Evolutionary conservation across 306 rosid species (phyloP), one percentile per base, ranked within the genome.

Genomic region (Ammopiptanthus mongolicus): DNA sequence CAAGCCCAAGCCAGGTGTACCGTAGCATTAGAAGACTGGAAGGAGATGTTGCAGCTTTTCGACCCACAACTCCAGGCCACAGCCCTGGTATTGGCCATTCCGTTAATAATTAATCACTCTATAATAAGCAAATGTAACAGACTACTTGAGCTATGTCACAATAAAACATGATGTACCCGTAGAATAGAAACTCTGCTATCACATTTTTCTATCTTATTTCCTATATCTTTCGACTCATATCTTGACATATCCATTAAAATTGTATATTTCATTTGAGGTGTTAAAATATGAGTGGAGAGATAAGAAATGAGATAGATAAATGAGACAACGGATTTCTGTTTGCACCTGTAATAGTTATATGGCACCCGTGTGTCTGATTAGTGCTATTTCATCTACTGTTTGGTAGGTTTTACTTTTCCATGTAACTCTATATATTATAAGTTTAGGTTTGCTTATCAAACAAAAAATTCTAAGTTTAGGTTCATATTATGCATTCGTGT

Each of bases 1-100:
- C 53, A 6, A 71, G 71, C 22, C 73, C 72, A 41, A 61, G 71
- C 60, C 47, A 63, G 14, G 7, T 67, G 18, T 29, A 59, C 57
- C 79, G 21, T 29, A 18, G 50, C 58, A 25, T 18, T 14, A 73
- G 76, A 68, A 74, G 12, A 21, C 12, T 84, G 14, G 33, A 18
- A 6, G 90, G 84, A 21, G 67, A 63, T 71, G 87, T 70, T 8
- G 91, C 82, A 31, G 89, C 96, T 65, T 91, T 89, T 61, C 81
- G 96, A 53, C 91, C 96, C 8, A 89, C 93, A 5, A 74, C 76
- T 12, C 93, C 96, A 1, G 96, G 97, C 5, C 89, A 90, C 42
- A 90, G 95, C 51, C 98, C 97, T 0, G 94, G 98, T 4, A 88
- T 87, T 34, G 98, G 98, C 1, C 97, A 90, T 78, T 78, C 90